A percentile compares a stretch with the other conserved stretches of the same genome.
Evolutionary conservation across 2,329 filamentous ascomycete genomes (phyloP).

Genomic region (Curvularia spicifera): DNA sequence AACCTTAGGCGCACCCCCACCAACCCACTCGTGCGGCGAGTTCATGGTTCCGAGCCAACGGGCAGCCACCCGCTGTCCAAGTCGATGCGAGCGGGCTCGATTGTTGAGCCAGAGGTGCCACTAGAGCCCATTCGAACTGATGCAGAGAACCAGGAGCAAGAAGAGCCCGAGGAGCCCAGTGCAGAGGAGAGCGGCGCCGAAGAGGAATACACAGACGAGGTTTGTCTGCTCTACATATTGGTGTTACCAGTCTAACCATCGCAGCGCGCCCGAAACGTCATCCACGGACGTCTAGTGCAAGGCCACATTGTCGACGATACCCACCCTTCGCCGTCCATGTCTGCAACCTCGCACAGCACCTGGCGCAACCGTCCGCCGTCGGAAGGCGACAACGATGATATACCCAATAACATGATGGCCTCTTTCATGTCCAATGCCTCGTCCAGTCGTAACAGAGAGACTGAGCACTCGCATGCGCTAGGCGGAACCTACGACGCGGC

Average conservation of each 20-base stretch:
- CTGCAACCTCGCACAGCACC: constrained; percentile 64
- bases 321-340: constrained; percentile 78
- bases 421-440: constrained; percentile 81
- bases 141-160: constrained; percentile 26
- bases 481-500: constrained; percentile 84
- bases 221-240: constrained; percentile 18
- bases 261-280: constrained; percentile 80
- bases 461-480: constrained; percentile 69
- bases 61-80: constrained; percentile 45
- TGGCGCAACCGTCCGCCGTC: constrained; percentile 53
- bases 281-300: constrained; percentile 86
- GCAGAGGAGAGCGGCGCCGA: constrained; percentile 36
- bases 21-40: constrained; percentile 39
- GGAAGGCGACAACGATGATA: constrained; percentile 53
- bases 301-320: constrained; percentile 96
- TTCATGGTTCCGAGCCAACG: constrained; percentile 33
- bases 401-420: constrained; percentile 88
- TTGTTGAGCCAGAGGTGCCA: constrained; percentile 42
- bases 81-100: constrained; percentile 45
- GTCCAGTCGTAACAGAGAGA: constrained; percentile 51
- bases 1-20: constrained; percentile 33
- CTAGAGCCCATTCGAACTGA: constrained; percentile 34
- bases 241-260: constrained; percentile 20
- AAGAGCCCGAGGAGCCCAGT: constrained; percentile 21
- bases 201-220: constrained; percentile 71